Percentiles rank a stretch among this genome's conserved stretches.
Evolutionary conservation across 2,329 filamentous ascomycete species (phyloP).

Genomic region (Verruconis gallopava): DNA sequence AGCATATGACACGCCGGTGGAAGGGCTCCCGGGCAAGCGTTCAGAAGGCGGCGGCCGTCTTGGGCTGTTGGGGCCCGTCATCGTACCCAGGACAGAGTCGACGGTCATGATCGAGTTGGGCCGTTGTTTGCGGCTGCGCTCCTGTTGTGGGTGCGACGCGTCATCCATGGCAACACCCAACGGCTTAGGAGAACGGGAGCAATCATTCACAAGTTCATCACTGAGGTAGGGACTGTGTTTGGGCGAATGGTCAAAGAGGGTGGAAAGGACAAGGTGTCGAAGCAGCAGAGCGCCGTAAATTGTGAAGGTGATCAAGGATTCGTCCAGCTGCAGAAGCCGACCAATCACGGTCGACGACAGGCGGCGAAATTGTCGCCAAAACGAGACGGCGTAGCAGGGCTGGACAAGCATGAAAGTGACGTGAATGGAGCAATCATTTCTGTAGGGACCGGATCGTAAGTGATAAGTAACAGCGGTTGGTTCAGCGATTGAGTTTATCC

Average conservation of each 20-base stretch:
- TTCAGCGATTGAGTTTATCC: no score
- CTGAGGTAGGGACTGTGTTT: not conserved
- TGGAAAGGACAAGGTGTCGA: not conserved
- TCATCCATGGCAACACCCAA: no score
- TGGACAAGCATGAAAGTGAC: no score
- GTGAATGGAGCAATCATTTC: no score
- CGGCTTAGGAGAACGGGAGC: no score
- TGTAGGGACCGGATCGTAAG: no score
- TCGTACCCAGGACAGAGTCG: not conserved
- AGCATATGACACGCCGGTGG: slow-evolving; percentile 1
- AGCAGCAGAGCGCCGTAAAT: not conserved
- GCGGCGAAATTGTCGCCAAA: not conserved
- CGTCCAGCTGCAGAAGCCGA: not conserved
- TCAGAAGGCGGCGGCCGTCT: slow-evolving; percentile 10
- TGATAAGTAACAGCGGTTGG: no score
- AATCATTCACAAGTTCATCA: no score
- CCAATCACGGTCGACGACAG: not conserved
- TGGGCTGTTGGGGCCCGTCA: slow-evolving; percentile 7
- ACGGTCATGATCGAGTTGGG: not conserved
- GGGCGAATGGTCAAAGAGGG: not conserved
- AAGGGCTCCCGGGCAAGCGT: slow-evolving; percentile 5
- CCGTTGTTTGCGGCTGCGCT: not conserved
- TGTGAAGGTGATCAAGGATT: not conserved
- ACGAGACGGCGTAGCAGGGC: not conserved
- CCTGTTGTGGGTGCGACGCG: not conserved